Evolutionary conservation across 1,139 yeast genomes (phyloP), one percentile per base, ranked within the genome.

Genomic region (Blastobotrys ciferrii): DNA sequence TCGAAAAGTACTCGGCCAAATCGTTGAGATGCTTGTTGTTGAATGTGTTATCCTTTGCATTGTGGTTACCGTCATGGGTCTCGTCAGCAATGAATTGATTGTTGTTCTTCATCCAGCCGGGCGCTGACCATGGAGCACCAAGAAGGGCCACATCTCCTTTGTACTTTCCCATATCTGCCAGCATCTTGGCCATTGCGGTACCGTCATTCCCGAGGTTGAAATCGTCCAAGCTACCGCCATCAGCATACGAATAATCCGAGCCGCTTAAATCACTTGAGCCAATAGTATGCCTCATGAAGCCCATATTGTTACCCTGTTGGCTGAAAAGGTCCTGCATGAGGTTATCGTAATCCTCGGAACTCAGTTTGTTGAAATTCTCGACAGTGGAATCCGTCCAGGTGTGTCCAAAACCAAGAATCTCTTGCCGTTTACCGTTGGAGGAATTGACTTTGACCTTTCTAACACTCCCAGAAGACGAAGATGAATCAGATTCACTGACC

Each of bases 111-210:
- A 53, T 53, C 49, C 51, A 53, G 6, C 52, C 54, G 11, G 57
- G 57, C 6, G 57, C 56, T 40, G 54, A 50, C 57, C 57, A 53
- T 62, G 53, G 49, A 12, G 49, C 32, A 2, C 52, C 49, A 4
- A 49, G 12, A 18, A 49, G 42, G 4, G 52, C 35, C 12, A 49
- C 49, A 23, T 49, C 52, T n/a, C 44, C 17, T 17, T 49, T 49
- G 41, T 49, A 43, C 19, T 43, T 36, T n/a, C 49, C 46, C 43
- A 44, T 44, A 15, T 41, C 47, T 11, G 47, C 42, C 11, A 49
- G 46, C 49, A 49, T 46, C 18, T 39, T 35, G 18, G 49, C 52
- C 52, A 49, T 46, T 18, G 25, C 47, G 15, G 37, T 19, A 3
- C 52, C 52, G 15, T 43, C 17, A 12, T 32, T 23, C 14, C 45